Conservation (phyloP, 768 basidiomycete genomes). For the Megacollybia marginata region DNA sequence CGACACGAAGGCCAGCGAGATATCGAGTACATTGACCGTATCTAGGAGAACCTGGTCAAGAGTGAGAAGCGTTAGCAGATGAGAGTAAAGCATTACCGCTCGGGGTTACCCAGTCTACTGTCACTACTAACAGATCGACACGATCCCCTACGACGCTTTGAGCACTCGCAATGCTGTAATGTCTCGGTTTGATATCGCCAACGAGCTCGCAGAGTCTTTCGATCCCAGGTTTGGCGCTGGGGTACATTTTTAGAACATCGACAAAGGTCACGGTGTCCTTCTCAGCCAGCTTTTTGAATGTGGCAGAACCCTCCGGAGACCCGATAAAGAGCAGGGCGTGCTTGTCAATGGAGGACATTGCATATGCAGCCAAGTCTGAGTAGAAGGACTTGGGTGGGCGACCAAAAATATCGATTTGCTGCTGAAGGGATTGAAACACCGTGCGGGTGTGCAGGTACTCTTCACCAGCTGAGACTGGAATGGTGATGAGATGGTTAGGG, state of each 20-base stretch:
- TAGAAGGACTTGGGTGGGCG: slow-evolving; percentile 96
- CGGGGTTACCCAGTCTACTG: slow-evolving; percentile 89
- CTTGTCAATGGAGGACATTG: slow-evolving; percentile 60
- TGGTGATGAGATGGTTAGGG: slow-evolving; percentile 69
- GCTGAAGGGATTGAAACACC: slow-evolving; percentile 91
- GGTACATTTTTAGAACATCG: slow-evolving; percentile 73
- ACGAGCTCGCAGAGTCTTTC: slow-evolving; percentile 83
- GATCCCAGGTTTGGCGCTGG: slow-evolving; percentile 73
- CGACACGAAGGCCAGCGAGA: slow-evolving; percentile 73
- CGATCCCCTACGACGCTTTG: slow-evolving; percentile 93
- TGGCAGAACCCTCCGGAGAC: slow-evolving; percentile 81
- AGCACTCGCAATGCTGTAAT: slow-evolving; percentile 96
- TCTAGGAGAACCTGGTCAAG: slow-evolving; percentile 51
- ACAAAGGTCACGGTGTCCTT: slow-evolving; percentile 93
- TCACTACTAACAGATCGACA: slow-evolving; percentile 92
- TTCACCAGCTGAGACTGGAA: slow-evolving; percentile 63
- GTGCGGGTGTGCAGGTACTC: slow-evolving; percentile 83
- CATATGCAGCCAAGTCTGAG: slow-evolving; percentile 73
- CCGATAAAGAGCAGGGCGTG: slow-evolving; percentile 88
- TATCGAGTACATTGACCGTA: slow-evolving; percentile 98
- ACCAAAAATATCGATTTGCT: slow-evolving; percentile 95
- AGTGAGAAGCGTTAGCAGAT: slow-evolving; percentile 3
- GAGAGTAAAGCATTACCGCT: slow-evolving; percentile 46
- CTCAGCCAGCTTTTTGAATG: slow-evolving; percentile 94
- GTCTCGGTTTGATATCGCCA: slow-evolving; percentile 94